Base-by-base conservation (phyloP, 2,329 filamentous ascomycete species). In the Arthrobotrys sinensis region DNA sequence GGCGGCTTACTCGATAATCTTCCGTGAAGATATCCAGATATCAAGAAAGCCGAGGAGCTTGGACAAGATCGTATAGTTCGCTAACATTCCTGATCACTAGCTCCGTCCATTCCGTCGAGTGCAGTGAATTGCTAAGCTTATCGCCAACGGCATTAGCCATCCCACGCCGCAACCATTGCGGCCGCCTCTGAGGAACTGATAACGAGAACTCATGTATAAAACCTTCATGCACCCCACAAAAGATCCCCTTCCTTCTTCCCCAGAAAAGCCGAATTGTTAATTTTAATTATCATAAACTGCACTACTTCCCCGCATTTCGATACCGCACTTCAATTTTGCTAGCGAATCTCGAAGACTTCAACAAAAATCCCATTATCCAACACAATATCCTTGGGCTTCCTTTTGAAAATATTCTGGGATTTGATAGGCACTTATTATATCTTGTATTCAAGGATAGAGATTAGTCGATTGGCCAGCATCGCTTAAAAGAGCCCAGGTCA, bases 221-320 rank as follows among this genome's bases (percentile, higher is more conserved):
- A 36, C 38, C 70, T 63, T 75, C 70, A 75, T 75, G 70, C 70
- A 75, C 70, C 70, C 70, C 70, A 75, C 70, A 75, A 68, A 75
- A 53, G 4, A 7, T 24, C 55, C 55, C 36, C 14, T 60, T 10
- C 53, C 38, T 16, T 45, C 24, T 48, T 50, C 69, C 70, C 70
- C 70, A 75, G 63, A 52, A 75, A 60, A 45, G 11, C 63, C 14
- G 16, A 12, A 67, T 68, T 68, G 32, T 16, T 19, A 75, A 67
- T 67, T 38, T 46, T 36, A 67, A 63, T 75, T 50, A 40, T 45
- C 48, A 64, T 62, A 63, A 40, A 36, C 28, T 53, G 38, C 24
- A 50, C 45, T 62, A 34, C 8, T 75, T 63, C 63, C 70, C 70
- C 70, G 70, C 70, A 67, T 46, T 75, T 66, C 21, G 7, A 63